Conservation (phyloP, 768 basidiomycete species). For the Rhodotorula taiwanensis region DNA sequence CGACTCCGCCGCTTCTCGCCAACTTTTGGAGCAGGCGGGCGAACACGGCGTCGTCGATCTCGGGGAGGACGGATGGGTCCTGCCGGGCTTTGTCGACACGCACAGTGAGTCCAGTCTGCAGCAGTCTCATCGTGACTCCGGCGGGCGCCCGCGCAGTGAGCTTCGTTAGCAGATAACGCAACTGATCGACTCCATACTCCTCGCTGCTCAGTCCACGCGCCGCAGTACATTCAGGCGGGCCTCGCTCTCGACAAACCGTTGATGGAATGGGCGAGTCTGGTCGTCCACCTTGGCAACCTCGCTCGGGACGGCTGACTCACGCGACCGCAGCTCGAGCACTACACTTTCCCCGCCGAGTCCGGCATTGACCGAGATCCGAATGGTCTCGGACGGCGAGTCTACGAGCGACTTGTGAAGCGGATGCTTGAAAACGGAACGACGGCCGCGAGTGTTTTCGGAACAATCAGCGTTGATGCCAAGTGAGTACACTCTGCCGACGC, state of each 20-base stretch:
- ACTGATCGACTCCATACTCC: too few relatives aligned
- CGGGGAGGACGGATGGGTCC: constrained; percentile 1
- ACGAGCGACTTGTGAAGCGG: constrained; percentile 59
- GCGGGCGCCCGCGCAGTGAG: too few relatives aligned
- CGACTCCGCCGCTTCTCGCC: neutral
- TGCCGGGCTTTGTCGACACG: constrained; percentile 36
- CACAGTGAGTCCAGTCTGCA: constrained; percentile 23
- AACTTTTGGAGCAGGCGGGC: neutral
- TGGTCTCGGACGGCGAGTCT: constrained; percentile 59
- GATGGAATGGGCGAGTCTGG: constrained; percentile 38
- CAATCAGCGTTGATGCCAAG: constrained; percentile 76
- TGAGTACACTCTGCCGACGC: constrained; percentile 44
- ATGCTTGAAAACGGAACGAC: constrained; percentile 70
- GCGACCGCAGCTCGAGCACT: constrained; percentile 62
- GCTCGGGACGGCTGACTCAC: neutral
- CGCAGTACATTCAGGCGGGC: constrained; percentile 82
- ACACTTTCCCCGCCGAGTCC: constrained; percentile 76
- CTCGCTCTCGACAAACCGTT: constrained; percentile 65
- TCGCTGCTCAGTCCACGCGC: constrained; percentile 59
- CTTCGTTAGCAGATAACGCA: too few relatives aligned
- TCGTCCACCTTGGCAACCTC: neutral
- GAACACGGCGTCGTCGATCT: neutral
- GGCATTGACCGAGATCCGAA: constrained; percentile 57
- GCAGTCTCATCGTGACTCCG: too few relatives aligned
- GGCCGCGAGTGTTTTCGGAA: constrained; percentile 71